These are phyloP conservation scores for Leucosporidium scottii DNA, from an alignment of 768 basidiomycete genomes.

Conservation along the genomic window DNA sequence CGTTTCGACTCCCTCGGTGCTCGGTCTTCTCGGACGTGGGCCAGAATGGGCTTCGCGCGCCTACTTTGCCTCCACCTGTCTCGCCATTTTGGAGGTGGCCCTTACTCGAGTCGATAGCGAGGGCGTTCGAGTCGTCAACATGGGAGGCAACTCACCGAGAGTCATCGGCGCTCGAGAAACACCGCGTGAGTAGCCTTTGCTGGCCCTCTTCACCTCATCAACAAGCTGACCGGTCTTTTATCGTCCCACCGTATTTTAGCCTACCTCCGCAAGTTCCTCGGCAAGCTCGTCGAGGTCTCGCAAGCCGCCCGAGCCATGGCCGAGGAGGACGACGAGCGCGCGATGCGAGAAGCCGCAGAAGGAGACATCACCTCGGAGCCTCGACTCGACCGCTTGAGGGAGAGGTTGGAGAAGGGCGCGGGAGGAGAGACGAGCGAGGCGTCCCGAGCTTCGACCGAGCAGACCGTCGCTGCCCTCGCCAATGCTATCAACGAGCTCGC, in stretches of 20 bases:
- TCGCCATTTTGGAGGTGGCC: conserved; percentile 65
- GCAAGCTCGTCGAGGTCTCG: conserved; percentile 56
- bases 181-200: conserved; percentile 42
- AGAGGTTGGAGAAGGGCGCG: conserved; percentile 57
- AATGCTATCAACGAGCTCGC: conserved; percentile 71
- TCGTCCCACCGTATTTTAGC: conserved; percentile 1
- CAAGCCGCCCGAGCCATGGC: conserved; percentile 49
- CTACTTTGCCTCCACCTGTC: conserved; percentile 68
- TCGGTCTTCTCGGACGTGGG: conserved; percentile 54
- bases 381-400: conserved; percentile 55
- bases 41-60: conserved; percentile 52
- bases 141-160: conserved; percentile 54
- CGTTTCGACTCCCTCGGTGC: conserved; percentile 53
- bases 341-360: conserved; percentile 46
- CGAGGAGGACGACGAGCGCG: conserved; percentile 52
- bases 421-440: conserved; percentile 46
- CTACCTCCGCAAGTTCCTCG: conserved; percentile 62
- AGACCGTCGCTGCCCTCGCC: conserved; percentile 61
- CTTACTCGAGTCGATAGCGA: conserved; percentile 46
- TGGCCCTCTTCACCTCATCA: not conserved
- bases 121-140: conserved; percentile 49
- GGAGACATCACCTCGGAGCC: conserved; percentile 45
- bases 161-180: conserved; percentile 56
- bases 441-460: conserved; percentile 53
- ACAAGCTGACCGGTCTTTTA: not conserved